Percentiles rank a stretch among this genome's conserved stretches.
phyloP scores from a whole-genome alignment of 352 stramenopile species.

The Phytophthora hybrid region DNA sequence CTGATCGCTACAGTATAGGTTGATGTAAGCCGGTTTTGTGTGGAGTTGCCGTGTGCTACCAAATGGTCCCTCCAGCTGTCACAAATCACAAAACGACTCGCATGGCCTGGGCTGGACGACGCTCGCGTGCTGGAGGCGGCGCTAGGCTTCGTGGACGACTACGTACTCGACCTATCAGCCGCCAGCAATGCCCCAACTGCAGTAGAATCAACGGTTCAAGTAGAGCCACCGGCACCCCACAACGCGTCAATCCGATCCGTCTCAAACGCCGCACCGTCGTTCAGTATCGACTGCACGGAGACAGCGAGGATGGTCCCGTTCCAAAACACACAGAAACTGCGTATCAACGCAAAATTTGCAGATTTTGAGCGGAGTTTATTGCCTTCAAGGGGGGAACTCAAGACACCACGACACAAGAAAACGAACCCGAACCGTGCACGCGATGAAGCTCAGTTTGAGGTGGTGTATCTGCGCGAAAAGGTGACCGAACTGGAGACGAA shows the following conservation, averaged over 20 bases:
- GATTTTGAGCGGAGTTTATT: background rate
- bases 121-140: slow-evolving; percentile 16
- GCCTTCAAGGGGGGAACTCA: background rate
- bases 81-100: background rate
- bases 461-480: slow-evolving; percentile 68
- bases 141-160: slow-evolving; percentile 20
- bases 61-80: background rate
- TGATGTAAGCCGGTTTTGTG: background rate
- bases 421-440: slow-evolving; percentile 26
- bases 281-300: slow-evolving; percentile 1
- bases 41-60: background rate
- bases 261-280: slow-evolving; percentile 3
- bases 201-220: background rate
- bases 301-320: slow-evolving; percentile 1
- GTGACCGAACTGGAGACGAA: slow-evolving; percentile 54
- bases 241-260: background rate
- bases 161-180: background rate
- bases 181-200: background rate
- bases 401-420: slow-evolving; percentile 2
- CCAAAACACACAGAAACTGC: background rate
- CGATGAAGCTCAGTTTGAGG: slow-evolving; percentile 58
- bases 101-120: slow-evolving; percentile 21
- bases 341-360: background rate
- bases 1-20: background rate
- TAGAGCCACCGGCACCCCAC: background rate